Conservation (phyloP, 2,329 filamentous ascomycete genomes). For the Metarhizium guizhouense region DNA sequence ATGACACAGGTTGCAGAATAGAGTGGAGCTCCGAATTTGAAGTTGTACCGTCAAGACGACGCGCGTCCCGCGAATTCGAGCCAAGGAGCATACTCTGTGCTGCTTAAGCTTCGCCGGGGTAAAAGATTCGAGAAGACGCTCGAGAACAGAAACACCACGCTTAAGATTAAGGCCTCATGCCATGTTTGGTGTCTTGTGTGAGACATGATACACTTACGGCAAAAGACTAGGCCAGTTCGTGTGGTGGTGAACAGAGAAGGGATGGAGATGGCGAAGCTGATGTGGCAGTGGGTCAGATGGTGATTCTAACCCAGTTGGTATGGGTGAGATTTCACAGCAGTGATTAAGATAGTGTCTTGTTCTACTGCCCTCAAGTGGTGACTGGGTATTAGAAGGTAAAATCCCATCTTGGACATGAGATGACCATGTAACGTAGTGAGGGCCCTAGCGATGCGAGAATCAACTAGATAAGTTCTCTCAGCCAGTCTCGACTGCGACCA, state of each 20-base stretch:
- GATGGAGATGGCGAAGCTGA: not conserved
- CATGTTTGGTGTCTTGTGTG: not conserved
- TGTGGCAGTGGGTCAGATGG: not conserved
- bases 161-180: not conserved
- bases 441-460: too few species aligned
- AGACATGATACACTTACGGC: not conserved
- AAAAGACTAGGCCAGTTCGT: too few species aligned
- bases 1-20: not conserved
- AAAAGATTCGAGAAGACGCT: not conserved
- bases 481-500: too few species aligned
- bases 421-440: too few species aligned
- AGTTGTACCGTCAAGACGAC: not conserved
- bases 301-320: too few species aligned
- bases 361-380: too few species aligned
- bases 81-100: not conserved
- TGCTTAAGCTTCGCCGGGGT: not conserved
- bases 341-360: too few species aligned
- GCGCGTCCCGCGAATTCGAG: not conserved
- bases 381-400: too few species aligned
- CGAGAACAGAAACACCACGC: not conserved
- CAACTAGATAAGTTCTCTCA: too few species aligned
- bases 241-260: not conserved
- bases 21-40: not conserved
- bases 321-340: too few species aligned
- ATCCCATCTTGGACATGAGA: too few species aligned